A percentile compares a stretch with the other conserved stretches of the same genome.
Evolutionary conservation across 2,329 filamentous ascomycete genomes (phyloP).

Genomic region (Botrytis aclada): DNA sequence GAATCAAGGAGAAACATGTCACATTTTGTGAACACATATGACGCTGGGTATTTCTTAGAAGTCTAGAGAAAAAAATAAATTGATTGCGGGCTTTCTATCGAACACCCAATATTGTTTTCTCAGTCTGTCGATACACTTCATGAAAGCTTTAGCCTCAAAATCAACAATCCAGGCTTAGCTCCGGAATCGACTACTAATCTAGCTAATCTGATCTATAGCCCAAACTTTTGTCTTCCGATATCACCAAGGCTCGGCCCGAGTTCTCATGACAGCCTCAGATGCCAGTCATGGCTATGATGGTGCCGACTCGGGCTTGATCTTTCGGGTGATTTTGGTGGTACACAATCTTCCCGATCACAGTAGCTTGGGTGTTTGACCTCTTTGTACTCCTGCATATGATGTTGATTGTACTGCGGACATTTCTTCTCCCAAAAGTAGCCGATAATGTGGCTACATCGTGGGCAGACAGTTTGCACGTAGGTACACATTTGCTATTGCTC

Average conservation of each 20-base stretch:
- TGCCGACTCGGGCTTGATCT: neutral
- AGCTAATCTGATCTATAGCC: neutral
- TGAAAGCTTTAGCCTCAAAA: neutral
- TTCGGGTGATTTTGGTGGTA: neutral
- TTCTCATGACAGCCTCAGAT: neutral
- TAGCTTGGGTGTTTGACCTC: neutral
- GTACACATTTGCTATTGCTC: neutral
- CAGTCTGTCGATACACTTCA: neutral
- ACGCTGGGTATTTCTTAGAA: neutral
- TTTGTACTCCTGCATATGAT: constrained; percentile 8
- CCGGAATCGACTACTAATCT: neutral
- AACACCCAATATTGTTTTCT: neutral
- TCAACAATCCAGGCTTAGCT: neutral
- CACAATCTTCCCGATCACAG: neutral
- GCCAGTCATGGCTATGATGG: neutral
- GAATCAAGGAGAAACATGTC: constrained; percentile 10
- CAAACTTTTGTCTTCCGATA: neutral
- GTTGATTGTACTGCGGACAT: neutral
- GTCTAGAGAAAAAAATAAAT: neutral
- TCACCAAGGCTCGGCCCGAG: neutral
- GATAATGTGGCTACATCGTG: neutral
- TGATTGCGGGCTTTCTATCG: neutral
- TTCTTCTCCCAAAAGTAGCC: neutral
- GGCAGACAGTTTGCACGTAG: constrained; percentile 10
- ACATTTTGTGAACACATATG: constrained; percentile 2